Evolutionary conservation across 352 stramenopile species (phyloP), one percentile per base, ranked within the genome.

Genomic region (Phytopythium delawarense): DNA sequence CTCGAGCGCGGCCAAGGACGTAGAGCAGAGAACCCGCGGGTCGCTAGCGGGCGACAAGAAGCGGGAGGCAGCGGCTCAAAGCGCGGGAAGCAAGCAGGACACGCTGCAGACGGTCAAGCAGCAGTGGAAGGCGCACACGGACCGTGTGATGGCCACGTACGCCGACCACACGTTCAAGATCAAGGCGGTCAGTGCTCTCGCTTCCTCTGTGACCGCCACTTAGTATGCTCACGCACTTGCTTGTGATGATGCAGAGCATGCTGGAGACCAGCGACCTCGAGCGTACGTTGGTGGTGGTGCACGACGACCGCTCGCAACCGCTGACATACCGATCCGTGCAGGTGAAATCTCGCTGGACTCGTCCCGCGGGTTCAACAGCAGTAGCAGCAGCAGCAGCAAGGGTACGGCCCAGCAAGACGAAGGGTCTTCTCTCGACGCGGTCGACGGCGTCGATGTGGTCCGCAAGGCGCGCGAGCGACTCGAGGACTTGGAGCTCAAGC

Each of bases 191-290:
- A 51, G 75, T 67, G 20, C 13, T 4, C 28, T 32, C 28, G 28
- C 28, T 32, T 32, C 28, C 28, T 32, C 28, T 32, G 28, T 7
- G 28, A 7, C 2, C 5, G 28, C 5, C 28, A 32, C 28, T 32
- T 3, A 32, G 1, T 3, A 32, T 32, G 8, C 28, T 5, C 28
- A 13, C 44, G 32, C 25, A 51, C 9, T 20, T 11, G 45, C 12
- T 35, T 30, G 34, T 21, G 9, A 25, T 44, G 28, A 12, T 23
- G 12, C 21, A 84, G 69, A 90, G 69, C 40, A 88, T 92, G 83
- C 74, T 92, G 20, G 80, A 94, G 69, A 78, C 80, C 18, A 79
- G 79, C 32, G 83, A 92, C 13, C 62, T 88, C 8, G 81, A 89
- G 65, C 75, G 77, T 85, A 61, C 35, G 70, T 65, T 34, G 20